Conservation (phyloP, 106 monocot genomes). For the Narthecium ossifragum region DNA sequence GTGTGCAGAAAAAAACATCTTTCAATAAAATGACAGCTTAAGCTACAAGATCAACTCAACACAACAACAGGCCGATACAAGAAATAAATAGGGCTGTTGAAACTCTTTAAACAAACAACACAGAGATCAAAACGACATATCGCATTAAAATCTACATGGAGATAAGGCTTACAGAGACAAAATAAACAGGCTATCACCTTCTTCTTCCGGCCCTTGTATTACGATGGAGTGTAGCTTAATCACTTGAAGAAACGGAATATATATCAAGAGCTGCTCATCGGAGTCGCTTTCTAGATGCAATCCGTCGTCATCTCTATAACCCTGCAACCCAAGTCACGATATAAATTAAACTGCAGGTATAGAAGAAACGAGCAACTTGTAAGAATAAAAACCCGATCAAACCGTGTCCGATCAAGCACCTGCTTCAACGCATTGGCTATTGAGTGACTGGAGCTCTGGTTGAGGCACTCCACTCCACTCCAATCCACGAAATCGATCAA, state of each 20-base stretch:
- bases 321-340: conserved; percentile 30
- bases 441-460: conserved; percentile 48
- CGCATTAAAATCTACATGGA: no score
- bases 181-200: conserved; percentile 32
- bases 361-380: background rate
- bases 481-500: conserved; percentile 91
- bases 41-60: no score
- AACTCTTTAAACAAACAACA: background rate
- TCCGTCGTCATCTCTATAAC: conserved; percentile 84
- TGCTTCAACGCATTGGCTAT: conserved; percentile 78
- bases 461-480: conserved; percentile 93
- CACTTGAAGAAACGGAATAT: conserved; percentile 89
- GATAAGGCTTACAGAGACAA: background rate
- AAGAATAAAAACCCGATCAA: background rate
- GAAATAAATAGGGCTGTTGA: background rate
- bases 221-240: conserved; percentile 78
- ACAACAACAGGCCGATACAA: background rate
- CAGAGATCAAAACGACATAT: background rate
- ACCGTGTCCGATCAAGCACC: conserved; percentile 22
- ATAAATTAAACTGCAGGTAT: background rate
- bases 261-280: conserved; percentile 82
- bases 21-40: no score
- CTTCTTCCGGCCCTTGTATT: conserved; percentile 77
- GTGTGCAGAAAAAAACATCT: no score
- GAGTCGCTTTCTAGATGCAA: conserved; percentile 85